Evolutionary conservation across 192 early-diverging fungal species (phyloP).

Genomic region (Backusella liffmaniae): DNA sequence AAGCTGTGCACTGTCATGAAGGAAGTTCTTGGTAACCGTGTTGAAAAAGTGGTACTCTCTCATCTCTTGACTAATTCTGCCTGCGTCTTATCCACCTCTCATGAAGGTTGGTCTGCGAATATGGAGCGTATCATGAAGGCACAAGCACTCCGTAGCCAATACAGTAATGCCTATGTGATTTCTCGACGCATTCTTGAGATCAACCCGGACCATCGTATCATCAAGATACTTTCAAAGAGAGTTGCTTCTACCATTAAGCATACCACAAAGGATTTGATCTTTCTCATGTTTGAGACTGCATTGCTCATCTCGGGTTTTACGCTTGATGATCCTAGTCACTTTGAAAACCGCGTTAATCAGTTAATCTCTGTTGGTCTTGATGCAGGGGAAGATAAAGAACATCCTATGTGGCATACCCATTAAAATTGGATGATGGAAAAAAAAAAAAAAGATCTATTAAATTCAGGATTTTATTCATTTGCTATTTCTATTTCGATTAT

Average conservation of each 20-base stretch:
- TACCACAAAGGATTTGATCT: slow-evolving; percentile 94
- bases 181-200: slow-evolving; percentile 98
- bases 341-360: slow-evolving; percentile 93
- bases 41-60: slow-evolving; percentile 83
- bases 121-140: slow-evolving; percentile 99
- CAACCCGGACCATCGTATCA: slow-evolving; percentile 93
- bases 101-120: slow-evolving; percentile 99
- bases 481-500: too few species aligned
- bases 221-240: slow-evolving; percentile 92
- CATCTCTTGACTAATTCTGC: slow-evolving; percentile 97
- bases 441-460: too few species aligned
- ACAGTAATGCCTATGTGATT: slow-evolving; percentile 81
- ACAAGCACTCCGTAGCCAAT: slow-evolving; percentile 87
- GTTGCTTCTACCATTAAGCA: slow-evolving; percentile 94
- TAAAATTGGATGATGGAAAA: too few species aligned
- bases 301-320: slow-evolving; percentile 96
- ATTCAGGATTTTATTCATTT: too few species aligned
- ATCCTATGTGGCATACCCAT: too few species aligned
- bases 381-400: slow-evolving; percentile 61
- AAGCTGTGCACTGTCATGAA: slow-evolving; percentile 88
- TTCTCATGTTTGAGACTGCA: slow-evolving; percentile 93
- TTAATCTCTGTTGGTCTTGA: slow-evolving; percentile 97
- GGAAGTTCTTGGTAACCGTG: slow-evolving; percentile 97
- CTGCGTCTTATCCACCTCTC: slow-evolving; percentile 96
- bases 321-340: slow-evolving; percentile 92